phyloP scores from a whole-genome alignment of 768 basidiomycete species.

The Psilocybe cubensis region DNA sequence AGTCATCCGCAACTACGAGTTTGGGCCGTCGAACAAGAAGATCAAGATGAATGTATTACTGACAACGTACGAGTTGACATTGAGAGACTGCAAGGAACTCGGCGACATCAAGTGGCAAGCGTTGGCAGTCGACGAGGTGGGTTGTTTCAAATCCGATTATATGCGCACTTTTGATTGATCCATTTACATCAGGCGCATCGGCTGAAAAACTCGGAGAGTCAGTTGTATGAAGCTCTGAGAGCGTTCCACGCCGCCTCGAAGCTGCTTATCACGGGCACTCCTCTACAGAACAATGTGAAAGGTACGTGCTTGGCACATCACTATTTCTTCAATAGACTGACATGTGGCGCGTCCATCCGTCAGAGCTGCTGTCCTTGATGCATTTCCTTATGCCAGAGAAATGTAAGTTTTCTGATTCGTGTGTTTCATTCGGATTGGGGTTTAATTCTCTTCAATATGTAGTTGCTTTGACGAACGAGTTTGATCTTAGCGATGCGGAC shows the following conservation, averaged over 20 bases:
- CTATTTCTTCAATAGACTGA: not conserved
- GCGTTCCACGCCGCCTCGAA: constrained; percentile 91
- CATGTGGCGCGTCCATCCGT: not conserved
- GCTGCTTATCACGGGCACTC: constrained; percentile 97
- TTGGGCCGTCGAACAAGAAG: constrained; percentile 85
- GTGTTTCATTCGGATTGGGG: not conserved
- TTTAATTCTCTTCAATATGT: constrained; percentile 5
- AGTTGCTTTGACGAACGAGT: constrained; percentile 95
- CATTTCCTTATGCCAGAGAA: constrained; percentile 99
- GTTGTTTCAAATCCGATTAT: constrained; percentile 19
- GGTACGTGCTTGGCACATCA: constrained; percentile 49
- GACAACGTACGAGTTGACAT: constrained; percentile 95
- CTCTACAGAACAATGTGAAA: constrained; percentile 98
- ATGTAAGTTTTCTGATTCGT: constrained; percentile 58
- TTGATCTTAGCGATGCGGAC: constrained; percentile 91
- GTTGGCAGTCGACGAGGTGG: constrained; percentile 92
- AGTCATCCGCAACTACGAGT: constrained; percentile 92
- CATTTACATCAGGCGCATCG: constrained; percentile 79
- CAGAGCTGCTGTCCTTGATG: constrained; percentile 96
- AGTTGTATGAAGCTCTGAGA: constrained; percentile 91
- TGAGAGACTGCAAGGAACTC: constrained; percentile 89
- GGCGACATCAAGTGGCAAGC: constrained; percentile 97
- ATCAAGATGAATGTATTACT: constrained; percentile 96
- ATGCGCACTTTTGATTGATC: constrained; percentile 16
- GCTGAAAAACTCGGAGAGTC: constrained; percentile 96